Conservation (phyloP, 345 rosid species). For the Rhodomyrtus tomentosa region DNA sequence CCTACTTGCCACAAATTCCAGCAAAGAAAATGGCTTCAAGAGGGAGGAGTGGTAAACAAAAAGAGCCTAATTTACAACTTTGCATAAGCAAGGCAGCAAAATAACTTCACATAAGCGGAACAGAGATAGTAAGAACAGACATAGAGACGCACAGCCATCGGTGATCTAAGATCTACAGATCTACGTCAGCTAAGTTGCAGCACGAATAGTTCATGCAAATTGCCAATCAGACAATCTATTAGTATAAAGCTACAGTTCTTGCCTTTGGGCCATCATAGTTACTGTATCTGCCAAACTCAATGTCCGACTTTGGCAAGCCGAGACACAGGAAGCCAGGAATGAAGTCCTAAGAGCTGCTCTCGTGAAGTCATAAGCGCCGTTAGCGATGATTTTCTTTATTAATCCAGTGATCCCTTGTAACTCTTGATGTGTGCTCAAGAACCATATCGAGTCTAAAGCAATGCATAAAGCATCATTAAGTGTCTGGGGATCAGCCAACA, state of each 20-base stretch:
- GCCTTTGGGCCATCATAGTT: conserved; percentile 92
- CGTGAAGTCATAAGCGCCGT: conserved; percentile 90
- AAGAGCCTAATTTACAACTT: too few relatives aligned
- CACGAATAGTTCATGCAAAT: background rate
- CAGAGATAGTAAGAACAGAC: background rate
- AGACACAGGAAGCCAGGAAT: conserved; percentile 92
- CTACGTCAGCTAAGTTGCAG: background rate
- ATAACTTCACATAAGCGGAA: background rate
- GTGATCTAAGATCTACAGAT: background rate
- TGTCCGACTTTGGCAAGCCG: conserved; percentile 80
- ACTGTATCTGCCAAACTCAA: conserved; percentile 84
- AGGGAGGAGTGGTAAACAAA: too few relatives aligned
- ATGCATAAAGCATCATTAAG: conserved; percentile 87
- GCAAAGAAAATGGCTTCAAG: background rate
- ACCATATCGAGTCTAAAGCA: conserved; percentile 86
- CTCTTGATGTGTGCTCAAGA: conserved; percentile 61
- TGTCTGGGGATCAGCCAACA: conserved; percentile 68
- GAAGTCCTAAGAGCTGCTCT: conserved; percentile 97
- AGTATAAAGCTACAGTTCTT: conserved; percentile 2
- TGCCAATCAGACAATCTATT: background rate
- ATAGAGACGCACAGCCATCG: background rate
- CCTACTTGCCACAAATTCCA: background rate
- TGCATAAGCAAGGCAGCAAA: background rate
- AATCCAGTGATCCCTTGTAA: conserved; percentile 57
- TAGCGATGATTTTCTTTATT: conserved; percentile 57